phyloP scores from a whole-genome alignment of 2,329 filamentous ascomycete species.

The Sporothrix luriei region DNA sequence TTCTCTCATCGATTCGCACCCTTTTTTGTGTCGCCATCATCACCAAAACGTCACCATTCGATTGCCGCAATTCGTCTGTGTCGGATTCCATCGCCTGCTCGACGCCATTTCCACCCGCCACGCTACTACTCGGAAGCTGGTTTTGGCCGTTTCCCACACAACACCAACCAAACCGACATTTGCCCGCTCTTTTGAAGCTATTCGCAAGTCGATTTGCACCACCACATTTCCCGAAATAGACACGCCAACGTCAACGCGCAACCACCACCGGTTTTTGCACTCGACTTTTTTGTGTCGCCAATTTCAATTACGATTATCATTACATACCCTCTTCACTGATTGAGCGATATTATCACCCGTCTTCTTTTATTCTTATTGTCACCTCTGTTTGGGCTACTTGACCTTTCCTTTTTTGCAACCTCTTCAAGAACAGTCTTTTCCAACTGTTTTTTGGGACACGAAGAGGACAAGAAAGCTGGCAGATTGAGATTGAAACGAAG shows the following conservation, averaged over 20 bases:
- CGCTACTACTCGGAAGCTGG: conserved; percentile 12
- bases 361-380: neutral
- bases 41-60: conserved; percentile 45
- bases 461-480: neutral
- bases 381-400: neutral
- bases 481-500: conserved; percentile 18
- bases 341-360: neutral
- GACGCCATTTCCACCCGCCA: conserved; percentile 36
- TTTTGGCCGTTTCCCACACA: neutral
- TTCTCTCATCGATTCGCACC: conserved; percentile 46
- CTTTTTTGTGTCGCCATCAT: conserved; percentile 38
- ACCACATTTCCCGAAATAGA: conserved; percentile 27
- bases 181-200: conserved; percentile 31
- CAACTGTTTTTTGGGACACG: neutral
- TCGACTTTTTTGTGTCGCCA: neutral
- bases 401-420: neutral
- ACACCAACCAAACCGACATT: neutral
- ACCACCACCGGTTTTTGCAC: neutral
- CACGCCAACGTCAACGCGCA: neutral
- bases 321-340: conserved; percentile 5
- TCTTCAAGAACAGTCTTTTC: neutral
- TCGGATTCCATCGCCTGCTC: conserved; percentile 39
- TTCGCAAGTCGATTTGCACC: conserved; percentile 27
- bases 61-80: conserved; percentile 42
- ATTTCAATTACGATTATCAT: neutral